These are phyloP conservation scores for Colletotrichum cuscutae DNA, from an alignment of 2,329 filamentous ascomycete species.

Conservation along the genomic window DNA sequence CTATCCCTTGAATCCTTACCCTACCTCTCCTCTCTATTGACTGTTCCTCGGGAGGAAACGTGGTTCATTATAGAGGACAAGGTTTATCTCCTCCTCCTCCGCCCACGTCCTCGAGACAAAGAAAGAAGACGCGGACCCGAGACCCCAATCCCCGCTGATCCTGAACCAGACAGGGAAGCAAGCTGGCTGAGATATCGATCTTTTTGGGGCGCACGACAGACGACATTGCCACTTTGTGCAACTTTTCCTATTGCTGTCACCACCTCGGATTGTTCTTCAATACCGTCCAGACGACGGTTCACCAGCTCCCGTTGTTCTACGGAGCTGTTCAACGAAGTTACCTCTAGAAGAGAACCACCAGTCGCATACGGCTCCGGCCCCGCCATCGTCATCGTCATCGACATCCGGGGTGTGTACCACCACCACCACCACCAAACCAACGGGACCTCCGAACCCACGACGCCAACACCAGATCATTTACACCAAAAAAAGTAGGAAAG, in stretches of 20 bases:
- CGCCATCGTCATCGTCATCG: neutral
- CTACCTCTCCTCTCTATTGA: too few species aligned
- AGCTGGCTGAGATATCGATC: conserved; percentile 12
- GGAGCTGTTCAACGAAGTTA: neutral
- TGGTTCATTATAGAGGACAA: conserved; percentile 1
- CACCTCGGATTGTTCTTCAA: neutral
- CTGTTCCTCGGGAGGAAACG: neutral
- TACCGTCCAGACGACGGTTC: neutral
- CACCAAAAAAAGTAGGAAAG: neutral
- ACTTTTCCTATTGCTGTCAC: neutral
- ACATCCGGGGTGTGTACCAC: neutral
- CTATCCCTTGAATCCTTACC: neutral
- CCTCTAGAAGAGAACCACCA: neutral
- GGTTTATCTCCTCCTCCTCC: neutral
- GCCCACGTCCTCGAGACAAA: neutral
- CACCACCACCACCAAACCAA: neutral
- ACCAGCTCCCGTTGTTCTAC: neutral
- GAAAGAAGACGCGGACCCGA: neutral
- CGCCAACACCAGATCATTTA: too few species aligned
- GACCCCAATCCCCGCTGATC: conserved; percentile 3
- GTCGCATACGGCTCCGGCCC: neutral
- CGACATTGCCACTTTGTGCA: neutral
- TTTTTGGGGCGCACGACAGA: neutral
- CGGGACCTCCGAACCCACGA: neutral
- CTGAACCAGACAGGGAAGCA: conserved; percentile 20